Conservation (phyloP, 768 basidiomycete species). For the Coprinopsis strossmayeri region DNA sequence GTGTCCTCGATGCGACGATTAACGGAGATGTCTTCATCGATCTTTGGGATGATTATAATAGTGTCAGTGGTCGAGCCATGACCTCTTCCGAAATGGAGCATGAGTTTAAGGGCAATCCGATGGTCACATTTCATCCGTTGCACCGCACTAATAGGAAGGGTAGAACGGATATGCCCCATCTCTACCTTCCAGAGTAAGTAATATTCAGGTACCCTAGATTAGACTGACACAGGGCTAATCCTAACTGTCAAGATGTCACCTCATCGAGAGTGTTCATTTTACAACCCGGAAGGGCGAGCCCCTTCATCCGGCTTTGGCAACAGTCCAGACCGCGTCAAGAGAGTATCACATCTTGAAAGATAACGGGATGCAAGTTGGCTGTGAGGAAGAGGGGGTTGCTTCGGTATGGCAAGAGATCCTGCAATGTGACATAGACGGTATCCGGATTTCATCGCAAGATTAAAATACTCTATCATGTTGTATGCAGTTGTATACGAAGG, state of each 20-base stretch:
- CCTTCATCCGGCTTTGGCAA: constrained; percentile 59
- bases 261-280: constrained; percentile 73
- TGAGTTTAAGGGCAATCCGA: constrained; percentile 51
- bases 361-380: constrained; percentile 73
- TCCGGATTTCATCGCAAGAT: too few relatives aligned
- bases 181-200: constrained; percentile 63
- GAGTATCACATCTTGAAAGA: constrained; percentile 68
- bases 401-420: constrained; percentile 56
- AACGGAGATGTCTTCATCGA: neutral
- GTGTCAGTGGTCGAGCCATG: constrained; percentile 62
- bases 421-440: constrained; percentile 32
- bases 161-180: constrained; percentile 29
- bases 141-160: constrained; percentile 13
- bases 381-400: constrained; percentile 68
- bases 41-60: neutral
- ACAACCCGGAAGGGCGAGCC: constrained; percentile 29
- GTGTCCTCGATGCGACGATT: constrained; percentile 1
- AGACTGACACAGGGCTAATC: neutral
- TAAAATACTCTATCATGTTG: too few relatives aligned
- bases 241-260: constrained; percentile 49
- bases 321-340: constrained; percentile 61
- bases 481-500: too few relatives aligned
- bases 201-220: neutral
- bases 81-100: constrained; percentile 65
- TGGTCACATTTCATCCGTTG: constrained; percentile 3